Evolutionary conservation across 1,284 basidiomycete genomes (phyloP), one percentile per base, ranked within the genome.

Genomic region (Grifola frondosa): DNA sequence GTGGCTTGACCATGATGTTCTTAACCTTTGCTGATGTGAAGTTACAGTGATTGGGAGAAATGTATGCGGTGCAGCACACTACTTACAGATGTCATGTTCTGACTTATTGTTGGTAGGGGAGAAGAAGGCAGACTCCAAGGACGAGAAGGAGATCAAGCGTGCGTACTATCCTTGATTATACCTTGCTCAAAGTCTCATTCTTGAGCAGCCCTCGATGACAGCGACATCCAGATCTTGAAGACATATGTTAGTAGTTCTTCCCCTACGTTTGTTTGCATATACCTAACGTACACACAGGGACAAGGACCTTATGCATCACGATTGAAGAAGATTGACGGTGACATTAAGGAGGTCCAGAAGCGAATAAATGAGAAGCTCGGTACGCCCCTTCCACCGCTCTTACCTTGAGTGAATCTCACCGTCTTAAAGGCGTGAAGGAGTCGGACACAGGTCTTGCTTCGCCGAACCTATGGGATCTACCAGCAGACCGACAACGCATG

Each of bases 151-250:
- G 76, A 94, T 95, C 60, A 84, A 91, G 58, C 85, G 91, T 87
- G 57, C 48, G 84, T 74, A 24, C 25, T 32, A 36, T 16, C 42
- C 24, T 16, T 17, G 13, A 13, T 8, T 22, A 16, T n/a, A 4
- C 5, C 28, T 26, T 42, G 8, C 13, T 24, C 32, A 19, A 19
- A 5, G 6, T 7, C 12, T 20, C 7, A 44, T 5, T 1, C 44
- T 45, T 26, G 48, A 38, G 29, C 61, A 88, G 96, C 89, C 38
- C 84, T 99, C 52, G 97, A 98, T 63, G 97, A 98, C 61, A 95
- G 91, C 50, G 97, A 99, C 65, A 99, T 99, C 46, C 96, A 99
- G 68, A 96, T 99, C 50, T 81, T 99, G 55, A 97, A 98, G 75
- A 99, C 97, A 49, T 99, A 99, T 66, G 93, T 85, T 64, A 42